Base-by-base conservation (phyloP, 2,329 filamentous ascomycete genomes). In the Phyllosticta citribraziliensis region DNA sequence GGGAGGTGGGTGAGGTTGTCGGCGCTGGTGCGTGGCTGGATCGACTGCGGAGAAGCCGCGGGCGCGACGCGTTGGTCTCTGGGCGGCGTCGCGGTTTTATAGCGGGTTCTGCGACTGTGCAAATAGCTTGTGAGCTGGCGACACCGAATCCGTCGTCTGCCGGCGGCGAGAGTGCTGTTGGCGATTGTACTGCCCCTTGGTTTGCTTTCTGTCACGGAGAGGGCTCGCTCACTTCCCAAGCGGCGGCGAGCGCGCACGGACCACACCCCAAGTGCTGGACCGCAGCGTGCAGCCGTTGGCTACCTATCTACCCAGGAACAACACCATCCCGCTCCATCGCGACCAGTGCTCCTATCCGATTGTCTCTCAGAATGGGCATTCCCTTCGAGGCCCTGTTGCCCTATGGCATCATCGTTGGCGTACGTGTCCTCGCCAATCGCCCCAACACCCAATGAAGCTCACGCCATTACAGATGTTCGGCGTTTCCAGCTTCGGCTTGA, bases 311-410 rank as follows among this genome's bases (percentile, higher is more conserved):
- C 20, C 24, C 20, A 53, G 19, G 11, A 3, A 20, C 52, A 22
- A 53, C 52, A 17, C n/a, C 52, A 19, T 20, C 24, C 52, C 24
- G 10, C 19, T 24, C 52, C 33, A 56, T 20, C 47, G 53, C 53
- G 53, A 30, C 54, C 24, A 24, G 25, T 54, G 53, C 54, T 24
- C 40, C 40, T 24, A 35, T 30, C 30, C 35, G 19, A 40, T 40
- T 47, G 35, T 33, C n/a, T 8, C 52, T 51, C 60, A 78, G 65
- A 66, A 86, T 86, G 84, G 83, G 83, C 74, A 82, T 87, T 64
- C 84, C 84, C 53, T 87, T 87, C 72, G 84, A 87, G 76, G 80
- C 84, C 66, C 74, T 87, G 66, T 70, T 87, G 68, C 84, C 84
- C 56, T 86, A 86, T 71, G 84, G 78, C 67, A 82, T 87, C 70